A percentile compares a stretch with the other conserved stretches of the same genome.
Conservation (phyloP, 2,329 filamentous ascomycete genomes). For the Thelonectria rubi region DNA sequence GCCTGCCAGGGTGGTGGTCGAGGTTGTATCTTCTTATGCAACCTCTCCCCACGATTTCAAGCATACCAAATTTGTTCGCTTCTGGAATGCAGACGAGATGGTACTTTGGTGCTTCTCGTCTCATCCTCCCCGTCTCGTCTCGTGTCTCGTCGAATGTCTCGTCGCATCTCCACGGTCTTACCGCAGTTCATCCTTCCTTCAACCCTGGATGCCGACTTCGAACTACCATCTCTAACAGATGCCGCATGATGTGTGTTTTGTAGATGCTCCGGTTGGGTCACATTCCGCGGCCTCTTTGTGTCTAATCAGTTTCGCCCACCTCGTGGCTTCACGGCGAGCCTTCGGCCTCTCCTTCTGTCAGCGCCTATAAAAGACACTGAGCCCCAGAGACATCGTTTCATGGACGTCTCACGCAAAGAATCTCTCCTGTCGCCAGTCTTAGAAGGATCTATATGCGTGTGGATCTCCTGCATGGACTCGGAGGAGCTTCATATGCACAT, state of each 20-base stretch:
- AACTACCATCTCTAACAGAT: slow-evolving; percentile 10
- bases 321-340: slow-evolving; percentile 2
- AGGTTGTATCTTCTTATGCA: slow-evolving; percentile 1
- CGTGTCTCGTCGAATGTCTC: slow-evolving; percentile 4
- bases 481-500: slow-evolving; percentile 6
- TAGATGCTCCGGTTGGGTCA: slow-evolving; percentile 12
- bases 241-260: slow-evolving; percentile 8
- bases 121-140: slow-evolving; percentile 9
- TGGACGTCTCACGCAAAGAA: slow-evolving; percentile 16
- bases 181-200: background rate
- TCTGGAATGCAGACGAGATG: slow-evolving; percentile 6
- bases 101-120: background rate
- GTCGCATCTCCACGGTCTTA: background rate
- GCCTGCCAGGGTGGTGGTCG: background rate
- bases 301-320: slow-evolving; percentile 13
- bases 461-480: slow-evolving; percentile 16
- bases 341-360: slow-evolving; percentile 9
- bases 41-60: slow-evolving; percentile 1
- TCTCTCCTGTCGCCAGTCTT: background rate
- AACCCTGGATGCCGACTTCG: background rate
- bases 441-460: slow-evolving; percentile 17
- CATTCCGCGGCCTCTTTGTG: slow-evolving; percentile 20
- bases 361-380: slow-evolving; percentile 6
- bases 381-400: slow-evolving; percentile 14
- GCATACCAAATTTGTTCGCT: background rate